Evolutionary conservation across 257 asterid species (phyloP).

Genomic region (Ilex aquifolium): DNA sequence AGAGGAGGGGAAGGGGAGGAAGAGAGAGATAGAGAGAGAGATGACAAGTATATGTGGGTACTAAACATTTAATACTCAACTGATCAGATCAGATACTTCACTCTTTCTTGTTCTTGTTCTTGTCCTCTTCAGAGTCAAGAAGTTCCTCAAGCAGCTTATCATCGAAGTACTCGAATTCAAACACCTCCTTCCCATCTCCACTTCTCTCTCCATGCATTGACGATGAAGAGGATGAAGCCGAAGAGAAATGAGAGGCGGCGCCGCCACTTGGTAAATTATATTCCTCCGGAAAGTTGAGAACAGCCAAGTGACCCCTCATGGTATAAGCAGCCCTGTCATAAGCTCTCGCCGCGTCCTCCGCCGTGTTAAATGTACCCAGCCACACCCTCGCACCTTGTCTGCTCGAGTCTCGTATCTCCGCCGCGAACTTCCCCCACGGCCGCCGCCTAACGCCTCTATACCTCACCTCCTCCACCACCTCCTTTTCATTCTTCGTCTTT

Average conservation of each 20-base stretch:
- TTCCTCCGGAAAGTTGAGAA: constrained; percentile 72
- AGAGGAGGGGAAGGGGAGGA: no score
- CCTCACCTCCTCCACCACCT: constrained; percentile 38
- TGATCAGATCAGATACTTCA: background rate
- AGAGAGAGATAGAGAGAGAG: no score
- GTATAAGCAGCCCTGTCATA: constrained; percentile 64
- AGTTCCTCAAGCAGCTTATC: constrained; percentile 65
- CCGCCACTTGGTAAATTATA: constrained; percentile 57
- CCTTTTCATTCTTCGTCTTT: background rate
- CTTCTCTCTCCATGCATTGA: constrained; percentile 6
- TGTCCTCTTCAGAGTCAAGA: constrained; percentile 32
- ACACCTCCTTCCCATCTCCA: constrained; percentile 27
- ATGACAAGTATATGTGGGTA: no score
- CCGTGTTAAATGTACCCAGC: constrained; percentile 70
- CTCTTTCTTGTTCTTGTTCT: constrained; percentile 16
- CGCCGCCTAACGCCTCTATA: constrained; percentile 74
- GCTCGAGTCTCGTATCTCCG: constrained; percentile 70
- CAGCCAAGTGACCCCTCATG: constrained; percentile 72
- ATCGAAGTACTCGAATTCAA: constrained; percentile 65
- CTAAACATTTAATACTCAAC: no score
- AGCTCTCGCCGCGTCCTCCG: constrained; percentile 74
- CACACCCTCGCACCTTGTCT: constrained; percentile 65
- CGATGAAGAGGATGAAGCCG: constrained; percentile 4
- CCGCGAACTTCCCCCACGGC: constrained; percentile 85
- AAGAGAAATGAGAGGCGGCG: constrained; percentile 41